These are phyloP conservation scores for Ambrosiella beaveri DNA, from an alignment of 2,329 filamentous ascomycete genomes.

Conservation along the genomic window DNA sequence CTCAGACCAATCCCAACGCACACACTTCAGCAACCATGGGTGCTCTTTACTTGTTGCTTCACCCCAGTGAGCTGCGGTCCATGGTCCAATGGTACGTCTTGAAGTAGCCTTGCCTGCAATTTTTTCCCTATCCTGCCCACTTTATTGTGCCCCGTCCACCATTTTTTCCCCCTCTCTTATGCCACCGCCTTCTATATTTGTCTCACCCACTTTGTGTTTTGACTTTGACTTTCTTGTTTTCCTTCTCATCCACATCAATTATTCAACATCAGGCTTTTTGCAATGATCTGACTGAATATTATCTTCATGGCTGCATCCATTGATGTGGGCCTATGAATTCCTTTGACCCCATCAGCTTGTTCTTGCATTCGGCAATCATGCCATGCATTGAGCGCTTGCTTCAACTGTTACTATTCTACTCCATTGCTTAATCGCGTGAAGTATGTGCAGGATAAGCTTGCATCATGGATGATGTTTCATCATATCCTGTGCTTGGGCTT, in stretches of 20 bases:
- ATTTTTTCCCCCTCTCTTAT: background rate
- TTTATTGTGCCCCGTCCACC: constrained; percentile 14
- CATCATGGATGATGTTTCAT: background rate
- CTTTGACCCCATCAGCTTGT: background rate
- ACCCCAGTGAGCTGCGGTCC: constrained; percentile 60
- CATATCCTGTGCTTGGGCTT: background rate
- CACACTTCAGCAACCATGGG: constrained; percentile 30
- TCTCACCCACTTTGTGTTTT: background rate
- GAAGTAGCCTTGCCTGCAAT: constrained; percentile 10
- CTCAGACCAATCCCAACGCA: background rate
- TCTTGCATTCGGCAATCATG: background rate
- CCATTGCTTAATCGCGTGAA: background rate
- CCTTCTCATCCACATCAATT: background rate
- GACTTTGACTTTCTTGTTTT: background rate
- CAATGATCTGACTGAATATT: background rate
- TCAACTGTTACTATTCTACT: background rate
- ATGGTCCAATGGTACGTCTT: constrained; percentile 69
- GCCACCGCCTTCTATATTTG: background rate
- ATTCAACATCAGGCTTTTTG: background rate
- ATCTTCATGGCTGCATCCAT: background rate
- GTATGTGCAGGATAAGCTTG: background rate
- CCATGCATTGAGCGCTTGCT: background rate
- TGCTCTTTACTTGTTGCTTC: constrained; percentile 53
- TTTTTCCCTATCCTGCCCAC: constrained; percentile 7
- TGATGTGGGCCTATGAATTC: background rate